Base-by-base conservation (phyloP, 2,329 filamentous ascomycete species). In the Diaporthe sp. region DNA sequence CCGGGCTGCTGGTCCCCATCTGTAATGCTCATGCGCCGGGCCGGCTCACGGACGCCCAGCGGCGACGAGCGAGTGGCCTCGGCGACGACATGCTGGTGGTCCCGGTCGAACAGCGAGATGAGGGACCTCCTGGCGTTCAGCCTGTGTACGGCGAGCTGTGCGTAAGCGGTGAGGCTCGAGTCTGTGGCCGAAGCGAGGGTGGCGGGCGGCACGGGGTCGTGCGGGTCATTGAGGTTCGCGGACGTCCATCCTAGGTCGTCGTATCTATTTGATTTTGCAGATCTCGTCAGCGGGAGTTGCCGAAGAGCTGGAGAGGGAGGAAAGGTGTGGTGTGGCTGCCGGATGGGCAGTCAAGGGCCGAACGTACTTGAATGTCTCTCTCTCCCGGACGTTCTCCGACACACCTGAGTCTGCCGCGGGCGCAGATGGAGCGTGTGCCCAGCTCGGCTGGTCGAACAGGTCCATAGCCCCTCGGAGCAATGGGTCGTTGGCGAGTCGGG, bases 41-140 rank as follows among this genome's bases (percentile, higher is more conserved):
- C 77, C 49, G 42, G 37, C 46, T 74, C 62, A 28, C 37, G 37
- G 81, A 79, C 7, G 15, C 53, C 55, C 31, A 90, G 79, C 0
- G 84, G 84, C 3, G 85, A 81, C 1, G 81, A 82, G 1, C 83
- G 82, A 1, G 88, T 88, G 8, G 88, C 87, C 76, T 90, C 89
- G 72, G 88, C 88, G 22, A 90, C 81, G 28, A 90, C 81, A 76
- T 89, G 85, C 76, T 91, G 88, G 61, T 84, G 79, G 6, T 83
- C 82, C 6, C 80, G 81, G 77, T 89, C 88, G 76, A 91, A 90
- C 25, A 91, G 81, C 1, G 88, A 90, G 65, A 91, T 84, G 31
- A 90, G 78, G 22, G 84, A 82, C 42, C 88, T 84, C 28, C 82
- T 80, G 6, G 82, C 83, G n/a, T 84, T 82, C 5, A 89, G 81